Evolutionary conservation across 148 eudicot genomes (phyloP).

Genomic region (Rhododendron kiyosumense): DNA sequence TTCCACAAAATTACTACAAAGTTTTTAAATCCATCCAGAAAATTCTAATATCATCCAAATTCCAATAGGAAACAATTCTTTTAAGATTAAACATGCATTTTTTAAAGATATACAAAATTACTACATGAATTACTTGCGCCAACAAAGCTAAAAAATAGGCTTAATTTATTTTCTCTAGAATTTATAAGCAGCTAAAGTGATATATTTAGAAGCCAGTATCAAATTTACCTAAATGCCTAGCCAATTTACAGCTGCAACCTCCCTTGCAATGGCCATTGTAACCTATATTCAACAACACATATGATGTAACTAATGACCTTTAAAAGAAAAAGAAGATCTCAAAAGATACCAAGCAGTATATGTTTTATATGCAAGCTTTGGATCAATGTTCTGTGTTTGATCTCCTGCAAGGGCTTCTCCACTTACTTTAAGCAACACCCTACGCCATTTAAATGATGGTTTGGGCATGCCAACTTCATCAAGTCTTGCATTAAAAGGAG

Average conservation of each 20-base stretch:
- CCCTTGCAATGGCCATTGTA: conserved; percentile 90
- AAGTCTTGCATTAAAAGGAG: conserved; percentile 40
- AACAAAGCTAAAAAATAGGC: no score
- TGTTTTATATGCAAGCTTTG: conserved; percentile 46
- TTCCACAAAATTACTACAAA: not conserved
- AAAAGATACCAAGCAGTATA: not conserved
- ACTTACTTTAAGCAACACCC: conserved; percentile 81
- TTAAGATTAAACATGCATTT: no score
- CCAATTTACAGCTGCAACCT: conserved; percentile 85
- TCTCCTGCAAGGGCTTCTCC: conserved; percentile 98
- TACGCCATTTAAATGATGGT: conserved; percentile 59
- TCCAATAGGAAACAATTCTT: no score
- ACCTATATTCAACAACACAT: conserved; percentile 38
- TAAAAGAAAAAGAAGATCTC: not conserved
- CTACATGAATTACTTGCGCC: no score
- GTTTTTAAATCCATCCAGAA: no score
- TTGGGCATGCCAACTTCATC: conserved; percentile 42
- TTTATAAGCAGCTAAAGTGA: not conserved
- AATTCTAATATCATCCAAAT: no score
- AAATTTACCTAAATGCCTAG: conserved; percentile 82
- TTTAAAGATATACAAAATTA: no score
- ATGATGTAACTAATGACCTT: not conserved
- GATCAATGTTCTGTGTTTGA: conserved; percentile 79
- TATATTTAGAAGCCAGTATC: not conserved
- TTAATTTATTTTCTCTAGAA: no score